phyloP scores from a whole-genome alignment of 1,284 basidiomycete species.

The Porogramme epimiltina region DNA sequence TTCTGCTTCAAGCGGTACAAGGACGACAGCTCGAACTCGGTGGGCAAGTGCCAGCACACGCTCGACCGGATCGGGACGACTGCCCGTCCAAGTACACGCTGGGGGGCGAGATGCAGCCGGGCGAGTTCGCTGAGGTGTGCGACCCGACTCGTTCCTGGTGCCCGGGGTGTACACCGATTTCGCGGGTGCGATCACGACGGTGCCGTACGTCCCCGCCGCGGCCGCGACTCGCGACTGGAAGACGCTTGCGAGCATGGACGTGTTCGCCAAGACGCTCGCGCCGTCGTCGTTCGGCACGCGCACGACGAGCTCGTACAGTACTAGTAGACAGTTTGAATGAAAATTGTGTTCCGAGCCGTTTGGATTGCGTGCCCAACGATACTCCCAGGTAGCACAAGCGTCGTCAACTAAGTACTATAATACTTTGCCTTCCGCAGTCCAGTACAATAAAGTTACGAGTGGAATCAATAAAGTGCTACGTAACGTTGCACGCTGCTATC shows the following conservation, averaged over 20 bases:
- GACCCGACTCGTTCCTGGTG: slow-evolving; percentile 63
- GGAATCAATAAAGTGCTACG: no score
- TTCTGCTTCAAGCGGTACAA: slow-evolving; percentile 59
- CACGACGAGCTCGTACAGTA: no score
- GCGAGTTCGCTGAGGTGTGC: slow-evolving; percentile 47
- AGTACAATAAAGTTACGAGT: no score
- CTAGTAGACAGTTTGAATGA: no score
- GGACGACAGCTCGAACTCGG: slow-evolving; percentile 39
- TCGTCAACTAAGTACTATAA: no score
- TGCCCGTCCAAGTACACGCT: slow-evolving; percentile 33
- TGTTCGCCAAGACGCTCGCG: slow-evolving; percentile 45
- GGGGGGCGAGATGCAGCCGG: slow-evolving; percentile 34
- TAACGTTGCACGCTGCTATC: no score
- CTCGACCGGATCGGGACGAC: slow-evolving; percentile 54
- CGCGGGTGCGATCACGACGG: slow-evolving; percentile 47
- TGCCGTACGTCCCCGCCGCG: slow-evolving; percentile 62
- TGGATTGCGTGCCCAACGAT: no score
- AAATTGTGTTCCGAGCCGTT: no score
- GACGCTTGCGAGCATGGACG: slow-evolving; percentile 52
- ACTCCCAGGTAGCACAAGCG: no score
- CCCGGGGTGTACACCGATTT: slow-evolving; percentile 52
- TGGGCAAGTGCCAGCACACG: slow-evolving; percentile 46
- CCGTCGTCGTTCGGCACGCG: no score
- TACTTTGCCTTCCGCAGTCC: no score
- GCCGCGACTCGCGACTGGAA: slow-evolving; percentile 68